phyloP scores from a whole-genome alignment of 495 filamentous ascomycete species.

The Neurospora sp. region DNA sequence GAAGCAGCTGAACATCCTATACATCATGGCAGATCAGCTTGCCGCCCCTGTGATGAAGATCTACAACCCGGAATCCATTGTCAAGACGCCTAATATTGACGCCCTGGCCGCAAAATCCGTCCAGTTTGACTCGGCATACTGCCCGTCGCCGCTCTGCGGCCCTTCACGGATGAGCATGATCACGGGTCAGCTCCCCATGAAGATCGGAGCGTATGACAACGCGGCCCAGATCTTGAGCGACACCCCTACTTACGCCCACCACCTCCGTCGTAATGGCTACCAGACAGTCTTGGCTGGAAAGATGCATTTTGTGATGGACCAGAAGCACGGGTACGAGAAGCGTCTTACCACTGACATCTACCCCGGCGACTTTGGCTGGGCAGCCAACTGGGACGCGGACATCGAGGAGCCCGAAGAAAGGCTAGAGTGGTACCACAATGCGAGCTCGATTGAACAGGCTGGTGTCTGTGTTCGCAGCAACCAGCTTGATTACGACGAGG shows the following conservation, averaged over 20 bases:
- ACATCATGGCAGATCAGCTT: conserved; percentile 85
- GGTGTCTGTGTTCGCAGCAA: conserved; percentile 76
- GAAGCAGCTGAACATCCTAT: conserved; percentile 29
- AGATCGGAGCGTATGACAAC: conserved; percentile 82
- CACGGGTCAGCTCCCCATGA: conserved; percentile 74
- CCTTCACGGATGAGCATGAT: conserved; percentile 85
- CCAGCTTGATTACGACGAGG: conserved; percentile 90
- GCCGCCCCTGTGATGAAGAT: conserved; percentile 76
- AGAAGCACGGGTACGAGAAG: conserved; percentile 83
- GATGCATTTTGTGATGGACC: conserved; percentile 93
- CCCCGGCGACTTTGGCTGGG: conserved; percentile 83
- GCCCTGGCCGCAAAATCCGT: conserved; percentile 65
- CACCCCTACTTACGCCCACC: conserved; percentile 79
- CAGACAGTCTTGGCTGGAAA: conserved; percentile 85
- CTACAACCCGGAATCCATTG: conserved; percentile 68
- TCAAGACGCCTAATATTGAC: conserved; percentile 81
- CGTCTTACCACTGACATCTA: conserved; percentile 88
- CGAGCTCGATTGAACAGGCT: conserved; percentile 77
- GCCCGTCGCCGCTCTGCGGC: conserved; percentile 79
- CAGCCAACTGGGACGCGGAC: conserved; percentile 66
- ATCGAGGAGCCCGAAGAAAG: conserved; percentile 56
- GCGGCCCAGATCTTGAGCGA: conserved; percentile 65
- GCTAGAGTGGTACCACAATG: conserved; percentile 88
- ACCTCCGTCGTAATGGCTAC: conserved; percentile 73
- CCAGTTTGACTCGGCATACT: conserved; percentile 83